Evolutionary conservation across 2,329 filamentous ascomycete species (phyloP), one percentile per base, ranked within the genome.

Genomic region (Escovopsis sp.): DNA sequence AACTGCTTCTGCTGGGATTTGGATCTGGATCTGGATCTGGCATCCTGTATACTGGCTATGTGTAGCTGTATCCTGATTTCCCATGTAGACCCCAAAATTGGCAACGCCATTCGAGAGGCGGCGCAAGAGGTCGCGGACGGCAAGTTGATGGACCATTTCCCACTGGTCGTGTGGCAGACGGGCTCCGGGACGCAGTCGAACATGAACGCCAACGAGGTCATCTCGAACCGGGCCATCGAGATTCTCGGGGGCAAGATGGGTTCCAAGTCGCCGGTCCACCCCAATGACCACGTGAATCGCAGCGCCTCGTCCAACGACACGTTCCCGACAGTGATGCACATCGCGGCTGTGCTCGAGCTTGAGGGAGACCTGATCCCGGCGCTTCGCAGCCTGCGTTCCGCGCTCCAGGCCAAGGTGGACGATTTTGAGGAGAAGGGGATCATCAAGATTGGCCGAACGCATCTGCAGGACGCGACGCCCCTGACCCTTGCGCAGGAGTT

Each of bases 201-300:
- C 76, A 96, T 96, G 90, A 98, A 98, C 67, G 87, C 88, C 57
- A 98, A 98, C 68, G 90, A 98, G 62, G 90, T 98, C 62, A 96
- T 98, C 62, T 94, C 88, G 45, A 98, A 96, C 74, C 84, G 90
- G 46, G 90, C 90, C 45, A 96, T 96, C 61, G 88, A 96, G 69
- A 93, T 96, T 44, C 72, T 96, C 36, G 90, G 90, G 49, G 90
- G 90, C 51, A 72, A 71, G 46, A 94, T 86, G 83, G 90, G 90
- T 49, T 79, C 69, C 73, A 96, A 96, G 79, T 94, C 92, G 70
- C 90, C 90, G 19, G 90, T 98, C 45, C 90, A 98, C 66, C 90
- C 90, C 53, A 98, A 96, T 64, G 90, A 98, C 68, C 90, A 98
- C 61, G 90, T 98, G 62, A 98, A 98, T 75, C 93, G 93, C 76